Percentiles rank a stretch among this genome's conserved stretches.
These are phyloP conservation scores for Microstegium vimineum DNA, from an alignment of 176 grass and related monocot species.

Conservation along the genomic window DNA sequence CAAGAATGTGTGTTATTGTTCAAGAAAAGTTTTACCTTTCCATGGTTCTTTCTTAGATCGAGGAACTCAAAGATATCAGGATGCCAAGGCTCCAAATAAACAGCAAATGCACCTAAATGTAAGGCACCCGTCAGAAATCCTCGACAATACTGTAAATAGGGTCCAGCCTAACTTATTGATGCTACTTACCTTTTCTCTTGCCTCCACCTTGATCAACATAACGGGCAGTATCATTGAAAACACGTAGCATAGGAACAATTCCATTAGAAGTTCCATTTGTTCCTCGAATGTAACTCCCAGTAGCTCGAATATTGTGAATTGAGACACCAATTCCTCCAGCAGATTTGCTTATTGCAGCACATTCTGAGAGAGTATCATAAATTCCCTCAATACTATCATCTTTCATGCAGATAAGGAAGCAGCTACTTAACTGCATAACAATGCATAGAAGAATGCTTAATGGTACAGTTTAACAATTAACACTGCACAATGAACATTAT, in stretches of 20 bases:
- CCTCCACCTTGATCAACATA: constrained; percentile 98
- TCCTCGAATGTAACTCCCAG: constrained; percentile 83
- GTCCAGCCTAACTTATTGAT: background rate
- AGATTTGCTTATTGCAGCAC: constrained; percentile 91
- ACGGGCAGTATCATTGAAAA: constrained; percentile 94
- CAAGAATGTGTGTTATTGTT: background rate
- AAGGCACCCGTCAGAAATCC: constrained; percentile 5
- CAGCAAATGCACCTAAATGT: constrained; percentile 81
- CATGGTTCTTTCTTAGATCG: constrained; percentile 91
- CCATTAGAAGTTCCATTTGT: constrained; percentile 93
- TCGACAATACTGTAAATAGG: background rate
- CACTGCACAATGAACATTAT: background rate
- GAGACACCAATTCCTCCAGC: constrained; percentile 95
- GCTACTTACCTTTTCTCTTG: constrained; percentile 85
- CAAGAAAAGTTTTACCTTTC: constrained; percentile 62
- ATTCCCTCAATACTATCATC: constrained; percentile 96
- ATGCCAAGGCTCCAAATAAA: constrained; percentile 97
- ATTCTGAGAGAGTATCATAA: constrained; percentile 91
- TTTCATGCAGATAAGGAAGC: constrained; percentile 98
- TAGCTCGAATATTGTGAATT: constrained; percentile 84
- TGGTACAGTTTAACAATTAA: background rate
- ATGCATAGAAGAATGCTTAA: background rate
- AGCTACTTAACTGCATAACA: constrained; percentile 78
- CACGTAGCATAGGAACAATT: constrained; percentile 89
- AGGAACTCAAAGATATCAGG: constrained; percentile 92